These are phyloP conservation scores for Cryphonectria parasitica DNA, from an alignment of 2,329 filamentous ascomycete genomes.

Conservation along the genomic window DNA sequence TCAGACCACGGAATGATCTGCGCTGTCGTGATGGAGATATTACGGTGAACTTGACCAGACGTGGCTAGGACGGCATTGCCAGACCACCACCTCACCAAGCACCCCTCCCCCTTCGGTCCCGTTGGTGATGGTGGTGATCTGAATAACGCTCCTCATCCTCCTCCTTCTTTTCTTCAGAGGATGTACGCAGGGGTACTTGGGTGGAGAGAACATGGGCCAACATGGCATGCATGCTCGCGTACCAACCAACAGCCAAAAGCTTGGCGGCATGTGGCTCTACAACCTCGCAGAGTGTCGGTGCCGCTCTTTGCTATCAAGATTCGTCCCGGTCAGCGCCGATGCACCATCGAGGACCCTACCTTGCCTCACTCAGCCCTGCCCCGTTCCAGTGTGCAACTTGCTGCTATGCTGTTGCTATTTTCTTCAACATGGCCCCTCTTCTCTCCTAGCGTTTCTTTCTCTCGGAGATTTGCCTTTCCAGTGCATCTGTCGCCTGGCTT, in stretches of 20 bases:
- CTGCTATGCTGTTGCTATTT: conserved; percentile 9
- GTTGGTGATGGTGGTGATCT: neutral
- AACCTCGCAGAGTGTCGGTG: conserved; percentile 3
- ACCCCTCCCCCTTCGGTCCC: neutral
- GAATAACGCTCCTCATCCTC: neutral
- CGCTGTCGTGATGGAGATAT: neutral
- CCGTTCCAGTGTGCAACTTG: neutral
- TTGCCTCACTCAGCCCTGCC: conserved; percentile 4
- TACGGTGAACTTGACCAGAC: neutral
- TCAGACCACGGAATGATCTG: neutral
- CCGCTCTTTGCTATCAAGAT: neutral
- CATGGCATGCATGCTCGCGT: neutral
- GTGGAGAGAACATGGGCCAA: neutral
- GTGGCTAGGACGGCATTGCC: neutral
- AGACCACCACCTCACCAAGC: neutral
- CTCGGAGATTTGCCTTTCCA: neutral
- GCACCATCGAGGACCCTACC: neutral
- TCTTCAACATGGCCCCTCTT: conserved; percentile 6
- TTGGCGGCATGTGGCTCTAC: conserved; percentile 6
- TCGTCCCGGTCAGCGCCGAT: neutral
- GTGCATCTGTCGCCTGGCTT: neutral
- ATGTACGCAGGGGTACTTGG: neutral
- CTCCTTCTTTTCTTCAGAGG: neutral
- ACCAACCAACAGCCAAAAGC: neutral
- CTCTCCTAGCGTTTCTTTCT: conserved; percentile 14